Percentiles rank a stretch among this genome's conserved stretches.
Conservation (phyloP, 768 basidiomycete species). For the Kwoniella sp. region DNA sequence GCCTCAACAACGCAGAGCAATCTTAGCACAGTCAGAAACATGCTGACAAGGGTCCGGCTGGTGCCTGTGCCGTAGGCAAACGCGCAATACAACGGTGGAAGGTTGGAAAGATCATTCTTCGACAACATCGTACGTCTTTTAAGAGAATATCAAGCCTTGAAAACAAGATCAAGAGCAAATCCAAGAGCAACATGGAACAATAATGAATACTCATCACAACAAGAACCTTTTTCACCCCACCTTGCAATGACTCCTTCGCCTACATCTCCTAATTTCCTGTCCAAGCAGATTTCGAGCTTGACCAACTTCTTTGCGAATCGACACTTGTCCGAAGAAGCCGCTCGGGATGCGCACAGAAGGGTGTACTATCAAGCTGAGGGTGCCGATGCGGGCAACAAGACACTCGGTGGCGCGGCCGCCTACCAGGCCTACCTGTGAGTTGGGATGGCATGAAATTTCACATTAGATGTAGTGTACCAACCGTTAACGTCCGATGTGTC, state of each 20-base stretch:
- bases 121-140: constrained; percentile 50
- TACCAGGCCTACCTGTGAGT: constrained; percentile 54
- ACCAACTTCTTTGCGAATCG: constrained; percentile 47
- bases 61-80: constrained; percentile 33
- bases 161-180: constrained; percentile 3
- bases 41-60: background rate
- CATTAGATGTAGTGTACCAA: constrained; percentile 12
- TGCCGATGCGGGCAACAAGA: constrained; percentile 44
- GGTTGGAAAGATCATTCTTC: constrained; percentile 49
- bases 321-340: constrained; percentile 47
- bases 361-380: constrained; percentile 46
- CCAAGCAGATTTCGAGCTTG: constrained; percentile 43
- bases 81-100: constrained; percentile 37
- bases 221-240: background rate
- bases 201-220: constrained; percentile 12
- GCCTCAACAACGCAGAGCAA: background rate
- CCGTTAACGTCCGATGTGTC: too few relatives aligned
- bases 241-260: background rate
- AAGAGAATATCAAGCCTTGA: constrained; percentile 13
- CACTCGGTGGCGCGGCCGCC: constrained; percentile 52
- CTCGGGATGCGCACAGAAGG: constrained; percentile 48
- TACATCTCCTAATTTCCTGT: background rate
- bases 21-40: background rate
- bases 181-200: constrained; percentile 7
- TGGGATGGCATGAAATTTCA: background rate